Conservation (phyloP, 768 basidiomycete genomes). For the Boletus rubescentipes region DNA sequence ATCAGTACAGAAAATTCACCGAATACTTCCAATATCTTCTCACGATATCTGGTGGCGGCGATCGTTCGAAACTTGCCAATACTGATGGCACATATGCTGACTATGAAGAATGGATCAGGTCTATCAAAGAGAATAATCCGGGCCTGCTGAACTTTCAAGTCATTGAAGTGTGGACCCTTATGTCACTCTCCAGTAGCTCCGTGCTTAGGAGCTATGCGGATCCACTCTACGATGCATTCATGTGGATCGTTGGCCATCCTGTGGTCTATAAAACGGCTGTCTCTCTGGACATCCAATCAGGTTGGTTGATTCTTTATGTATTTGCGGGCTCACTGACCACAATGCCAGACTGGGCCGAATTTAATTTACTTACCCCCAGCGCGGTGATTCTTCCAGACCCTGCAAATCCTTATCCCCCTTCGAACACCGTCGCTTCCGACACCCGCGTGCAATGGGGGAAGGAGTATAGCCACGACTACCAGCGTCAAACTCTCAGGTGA, state of each 20-base stretch:
- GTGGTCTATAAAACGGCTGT: background rate
- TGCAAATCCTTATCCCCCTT: background rate
- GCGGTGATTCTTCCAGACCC: background rate
- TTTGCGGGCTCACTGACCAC: background rate
- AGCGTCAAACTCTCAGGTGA: background rate
- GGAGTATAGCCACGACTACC: background rate
- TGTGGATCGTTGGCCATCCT: background rate
- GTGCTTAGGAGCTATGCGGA: background rate
- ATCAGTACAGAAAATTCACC: background rate
- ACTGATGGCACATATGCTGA: background rate
- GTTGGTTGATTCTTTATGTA: background rate
- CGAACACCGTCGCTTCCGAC: background rate
- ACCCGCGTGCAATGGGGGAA: background rate
- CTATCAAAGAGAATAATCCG: background rate
- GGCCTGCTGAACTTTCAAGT: background rate
- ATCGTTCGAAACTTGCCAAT: background rate
- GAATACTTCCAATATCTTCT: background rate
- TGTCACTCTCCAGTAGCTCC: background rate
- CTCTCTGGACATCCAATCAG: too few species aligned
- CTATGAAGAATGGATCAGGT: background rate
- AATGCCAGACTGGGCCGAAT: background rate
- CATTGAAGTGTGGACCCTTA: background rate
- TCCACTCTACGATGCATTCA: too few species aligned
- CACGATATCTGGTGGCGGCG: background rate
- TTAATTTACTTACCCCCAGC: background rate